Base-by-base conservation (phyloP, 1,284 basidiomycete genomes). In the Leccinum ponderosum region DNA sequence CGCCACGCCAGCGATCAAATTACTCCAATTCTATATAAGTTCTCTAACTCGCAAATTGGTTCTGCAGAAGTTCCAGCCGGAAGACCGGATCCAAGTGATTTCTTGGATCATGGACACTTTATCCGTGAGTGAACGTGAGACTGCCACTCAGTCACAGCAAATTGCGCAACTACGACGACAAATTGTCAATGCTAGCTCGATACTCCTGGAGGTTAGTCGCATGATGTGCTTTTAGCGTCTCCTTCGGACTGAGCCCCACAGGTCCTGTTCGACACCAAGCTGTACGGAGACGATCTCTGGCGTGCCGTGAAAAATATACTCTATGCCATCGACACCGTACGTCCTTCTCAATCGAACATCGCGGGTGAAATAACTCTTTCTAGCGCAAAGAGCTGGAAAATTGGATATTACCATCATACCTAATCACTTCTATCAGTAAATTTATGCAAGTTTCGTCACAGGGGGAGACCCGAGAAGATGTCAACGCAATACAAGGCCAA, bases 21-120 rank as follows among this genome's bases (percentile, higher is more conserved):
- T 89, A 17, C 70, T 88, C 29, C 81, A 78, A 33, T 85, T 86
- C 66, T 87, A 84, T 63, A 76, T 78, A 68, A 69, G 76, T 37
- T 73, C 75, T 61, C 69, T 86, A 39, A 76, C 78, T 15, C 74
- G 78, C n/a, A 84, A 81, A 66, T 70, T 80, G 58, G 77, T 76
- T 27, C 69, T 86, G n/a, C 76, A 78, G 58, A 79, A 77, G 56
- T 76, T 87, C 9, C 62, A 72, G 4, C 72, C 73, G 31, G 74
- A 78, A 42, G 78, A 82, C 44, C 81, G 80, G 63, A 65, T 77
- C 25, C 76, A 74, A 55, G 70, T 87, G 11, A 76, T 86, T 56
- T 73, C 73, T 56, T 75, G 75, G 70, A 71, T 83, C 42, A 76
- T 78, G 58, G 76, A 79, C 62, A 66, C 69, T 12, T 72, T 79